A percentile compares a stretch with the other conserved stretches of the same genome.
These are phyloP conservation scores for Stachybotrys elegans DNA, from an alignment of 2,329 filamentous ascomycete genomes.

Conservation along the genomic window DNA sequence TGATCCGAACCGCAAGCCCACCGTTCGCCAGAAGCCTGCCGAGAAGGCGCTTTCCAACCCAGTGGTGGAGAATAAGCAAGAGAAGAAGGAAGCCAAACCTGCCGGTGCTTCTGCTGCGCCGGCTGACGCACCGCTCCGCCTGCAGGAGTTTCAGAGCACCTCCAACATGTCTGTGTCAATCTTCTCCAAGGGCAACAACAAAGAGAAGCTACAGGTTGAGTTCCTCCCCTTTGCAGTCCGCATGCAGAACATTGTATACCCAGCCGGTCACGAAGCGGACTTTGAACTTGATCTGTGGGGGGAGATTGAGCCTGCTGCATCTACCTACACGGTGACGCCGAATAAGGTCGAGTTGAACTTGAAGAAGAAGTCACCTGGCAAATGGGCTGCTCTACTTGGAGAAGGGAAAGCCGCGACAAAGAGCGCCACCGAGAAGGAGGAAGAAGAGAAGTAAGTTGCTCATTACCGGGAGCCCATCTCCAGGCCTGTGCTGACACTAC, in stretches of 20 bases:
- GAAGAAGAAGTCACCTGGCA: slow-evolving; percentile 61
- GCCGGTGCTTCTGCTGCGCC: slow-evolving; percentile 6
- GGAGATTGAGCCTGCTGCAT: slow-evolving; percentile 55
- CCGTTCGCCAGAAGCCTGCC: slow-evolving; percentile 24
- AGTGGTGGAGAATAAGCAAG: slow-evolving; percentile 4
- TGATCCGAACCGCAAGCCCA: slow-evolving; percentile 42
- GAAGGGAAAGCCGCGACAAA: slow-evolving; percentile 8
- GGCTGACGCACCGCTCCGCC: slow-evolving; percentile 16
- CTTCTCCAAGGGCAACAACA: slow-evolving; percentile 37
- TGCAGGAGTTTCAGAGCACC: slow-evolving; percentile 32
- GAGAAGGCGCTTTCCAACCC: slow-evolving; percentile 21
- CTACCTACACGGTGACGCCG: slow-evolving; percentile 60
- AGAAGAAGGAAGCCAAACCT: not conserved
- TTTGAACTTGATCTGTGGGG: slow-evolving; percentile 62
- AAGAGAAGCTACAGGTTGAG: slow-evolving; percentile 33
- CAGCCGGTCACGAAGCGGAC: slow-evolving; percentile 51
- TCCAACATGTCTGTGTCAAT: slow-evolving; percentile 31
- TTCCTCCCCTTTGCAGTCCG: slow-evolving; percentile 21
- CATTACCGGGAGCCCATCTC: no score
- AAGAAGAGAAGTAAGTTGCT: slow-evolving; percentile 17
- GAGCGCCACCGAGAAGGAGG: slow-evolving; percentile 4
- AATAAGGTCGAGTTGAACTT: slow-evolving; percentile 78
- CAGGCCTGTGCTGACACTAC: not conserved
- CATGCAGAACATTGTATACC: slow-evolving; percentile 25
- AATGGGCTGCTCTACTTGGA: slow-evolving; percentile 50